Percentiles rank a stretch among this genome's conserved stretches.
Evolutionary conservation across 2,329 filamentous ascomycete genomes (phyloP).

Genomic region (Trichocomaceae sp.): DNA sequence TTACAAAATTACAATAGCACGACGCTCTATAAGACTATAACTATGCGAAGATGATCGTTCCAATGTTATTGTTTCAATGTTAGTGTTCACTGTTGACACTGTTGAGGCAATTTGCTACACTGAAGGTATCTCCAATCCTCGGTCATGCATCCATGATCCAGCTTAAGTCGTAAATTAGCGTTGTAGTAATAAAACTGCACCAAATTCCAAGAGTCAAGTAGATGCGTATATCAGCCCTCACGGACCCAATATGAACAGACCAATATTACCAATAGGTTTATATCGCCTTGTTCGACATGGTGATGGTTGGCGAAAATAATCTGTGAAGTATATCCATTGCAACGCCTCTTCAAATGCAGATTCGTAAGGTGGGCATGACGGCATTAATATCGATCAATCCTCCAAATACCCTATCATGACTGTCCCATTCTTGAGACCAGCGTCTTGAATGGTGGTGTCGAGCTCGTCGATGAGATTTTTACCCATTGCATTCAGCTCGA

Average conservation of each 20-base stretch:
- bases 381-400: constrained; percentile 5
- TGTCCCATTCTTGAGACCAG: constrained; percentile 82
- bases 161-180: neutral
- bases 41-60: too few species aligned
- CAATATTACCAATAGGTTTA: neutral
- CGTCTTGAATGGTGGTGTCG: constrained; percentile 68
- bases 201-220: neutral
- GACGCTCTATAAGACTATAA: neutral
- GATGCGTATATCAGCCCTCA: neutral
- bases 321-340: constrained; percentile 2
- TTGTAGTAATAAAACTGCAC: constrained; percentile 2
- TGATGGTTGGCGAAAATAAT: neutral
- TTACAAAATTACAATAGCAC: neutral
- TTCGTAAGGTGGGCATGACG: neutral
- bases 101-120: neutral
- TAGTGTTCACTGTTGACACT: neutral
- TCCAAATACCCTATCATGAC: constrained; percentile 87
- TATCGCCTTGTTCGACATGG: neutral
- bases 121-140: neutral
- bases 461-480: constrained; percentile 74
- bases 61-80: too few species aligned
- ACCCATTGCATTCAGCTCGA: constrained; percentile 84
- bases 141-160: neutral
- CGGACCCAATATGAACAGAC: constrained; percentile 2
- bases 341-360: constrained; percentile 13